Percentiles rank a stretch among this genome's conserved stretches.
These are phyloP conservation scores for Aspergillus carlsbadensis DNA, from an alignment of 495 filamentous ascomycete species.

Conservation along the genomic window DNA sequence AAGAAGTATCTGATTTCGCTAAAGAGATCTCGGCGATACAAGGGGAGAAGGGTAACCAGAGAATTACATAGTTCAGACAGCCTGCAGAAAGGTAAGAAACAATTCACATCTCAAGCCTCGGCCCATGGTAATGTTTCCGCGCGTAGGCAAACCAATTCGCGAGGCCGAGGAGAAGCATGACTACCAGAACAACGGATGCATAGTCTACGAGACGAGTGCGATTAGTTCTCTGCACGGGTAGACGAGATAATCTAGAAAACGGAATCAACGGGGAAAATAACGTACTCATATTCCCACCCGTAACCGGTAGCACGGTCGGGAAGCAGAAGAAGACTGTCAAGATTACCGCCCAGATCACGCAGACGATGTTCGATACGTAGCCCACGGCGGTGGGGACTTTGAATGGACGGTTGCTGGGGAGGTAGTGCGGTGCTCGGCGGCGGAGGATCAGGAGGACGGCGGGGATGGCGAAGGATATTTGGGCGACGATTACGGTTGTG, in stretches of 20 bases:
- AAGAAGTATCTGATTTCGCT: too few relatives aligned
- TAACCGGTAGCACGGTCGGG: slow-evolving; percentile 22
- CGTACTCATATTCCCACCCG: slow-evolving; percentile 29
- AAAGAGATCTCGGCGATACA: too few relatives aligned
- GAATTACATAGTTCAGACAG: too few relatives aligned
- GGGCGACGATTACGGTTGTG: slow-evolving; percentile 25
- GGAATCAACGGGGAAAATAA: slow-evolving; percentile 19
- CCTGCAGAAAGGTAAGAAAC: too few relatives aligned
- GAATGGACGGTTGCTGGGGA: slow-evolving; percentile 18
- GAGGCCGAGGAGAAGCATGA: slow-evolving; percentile 26
- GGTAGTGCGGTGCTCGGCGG: slow-evolving; percentile 13
- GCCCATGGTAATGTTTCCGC: slow-evolving; percentile 30
- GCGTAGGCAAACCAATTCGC: slow-evolving; percentile 32
- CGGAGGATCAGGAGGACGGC: slow-evolving; percentile 20
- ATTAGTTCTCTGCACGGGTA: background rate
- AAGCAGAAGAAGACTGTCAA: slow-evolving; percentile 27
- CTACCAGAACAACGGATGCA: slow-evolving; percentile 28
- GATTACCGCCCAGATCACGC: slow-evolving; percentile 18
- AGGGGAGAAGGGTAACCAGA: too few relatives aligned
- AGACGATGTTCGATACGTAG: slow-evolving; percentile 20
- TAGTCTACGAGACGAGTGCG: slow-evolving; percentile 22
- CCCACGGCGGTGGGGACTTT: slow-evolving; percentile 19
- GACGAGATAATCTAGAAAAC: background rate
- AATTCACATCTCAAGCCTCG: slow-evolving; percentile 21
- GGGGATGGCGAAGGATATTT: slow-evolving; percentile 29